Conservation (phyloP, 1,284 basidiomycete species). For the Papiliotrema nemorosa region DNA sequence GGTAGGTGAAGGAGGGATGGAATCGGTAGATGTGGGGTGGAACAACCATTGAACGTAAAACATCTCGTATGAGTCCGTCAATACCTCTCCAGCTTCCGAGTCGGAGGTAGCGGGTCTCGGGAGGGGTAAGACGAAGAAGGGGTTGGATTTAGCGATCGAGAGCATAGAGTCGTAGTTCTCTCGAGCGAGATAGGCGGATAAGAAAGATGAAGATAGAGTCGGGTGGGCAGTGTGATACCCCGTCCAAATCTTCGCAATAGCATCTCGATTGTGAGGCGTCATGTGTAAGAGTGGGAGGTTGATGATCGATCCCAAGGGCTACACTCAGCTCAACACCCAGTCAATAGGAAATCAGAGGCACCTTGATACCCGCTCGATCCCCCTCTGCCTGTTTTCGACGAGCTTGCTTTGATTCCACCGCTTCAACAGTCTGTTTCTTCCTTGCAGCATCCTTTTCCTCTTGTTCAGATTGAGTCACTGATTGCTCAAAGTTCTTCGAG, state of each 20-base stretch:
- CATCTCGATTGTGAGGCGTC: constrained; percentile 65
- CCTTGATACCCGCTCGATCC: constrained; percentile 47
- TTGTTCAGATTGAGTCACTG: constrained; percentile 1
- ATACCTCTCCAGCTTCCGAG: constrained; percentile 45
- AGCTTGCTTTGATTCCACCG: constrained; percentile 9
- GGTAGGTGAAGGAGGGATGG: constrained; percentile 51
- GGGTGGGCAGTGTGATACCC: constrained; percentile 75
- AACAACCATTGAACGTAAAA: constrained; percentile 83
- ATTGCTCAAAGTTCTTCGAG: constrained; percentile 9
- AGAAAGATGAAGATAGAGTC: constrained; percentile 72
- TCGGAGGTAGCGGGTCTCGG: constrained; percentile 50
- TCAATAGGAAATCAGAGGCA: constrained; percentile 11
- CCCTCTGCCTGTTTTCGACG: constrained; percentile 29
- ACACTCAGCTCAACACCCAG: not conserved
- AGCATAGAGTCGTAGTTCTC: constrained; percentile 71
- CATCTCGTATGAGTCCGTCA: constrained; percentile 67
- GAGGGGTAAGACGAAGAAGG: constrained; percentile 74
- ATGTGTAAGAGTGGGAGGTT: constrained; percentile 68
- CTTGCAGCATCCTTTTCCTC: constrained; percentile 6
- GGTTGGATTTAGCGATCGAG: constrained; percentile 60
- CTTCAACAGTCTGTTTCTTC: constrained; percentile 11
- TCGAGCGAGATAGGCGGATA: constrained; percentile 74
- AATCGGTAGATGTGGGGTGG: constrained; percentile 59
- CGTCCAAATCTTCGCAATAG: constrained; percentile 80
- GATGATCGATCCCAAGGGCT: constrained; percentile 77